Conservation (phyloP, 192 early-diverging fungal species). For the Podila verticillata region DNA sequence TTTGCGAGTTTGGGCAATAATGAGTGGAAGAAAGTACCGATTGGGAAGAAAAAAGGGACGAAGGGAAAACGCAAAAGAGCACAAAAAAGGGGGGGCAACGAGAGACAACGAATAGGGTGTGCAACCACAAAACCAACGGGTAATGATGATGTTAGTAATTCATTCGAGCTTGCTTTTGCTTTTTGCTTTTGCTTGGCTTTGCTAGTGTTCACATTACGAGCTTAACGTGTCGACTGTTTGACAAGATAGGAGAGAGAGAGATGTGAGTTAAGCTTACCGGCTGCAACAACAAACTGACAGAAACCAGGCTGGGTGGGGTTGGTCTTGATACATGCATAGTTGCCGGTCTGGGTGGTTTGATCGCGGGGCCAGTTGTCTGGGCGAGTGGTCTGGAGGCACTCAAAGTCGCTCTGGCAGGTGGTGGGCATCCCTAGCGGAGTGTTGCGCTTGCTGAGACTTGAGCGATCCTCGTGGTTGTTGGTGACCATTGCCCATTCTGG, state of each 20-base stretch:
- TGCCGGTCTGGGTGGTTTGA: constrained; percentile 48
- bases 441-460: constrained; percentile 9
- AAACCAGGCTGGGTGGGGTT: constrained; percentile 1
- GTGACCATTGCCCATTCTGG: neutral
- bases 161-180: too few species aligned
- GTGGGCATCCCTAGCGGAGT: constrained; percentile 20
- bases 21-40: neutral
- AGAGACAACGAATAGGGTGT: neutral
- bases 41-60: neutral
- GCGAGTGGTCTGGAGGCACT: constrained; percentile 26
- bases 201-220: too few species aligned
- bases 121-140: neutral
- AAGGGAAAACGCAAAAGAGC: constrained; percentile 2
- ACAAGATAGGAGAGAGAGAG: neutral
- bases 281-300: constrained; percentile 68
- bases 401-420: constrained; percentile 37
- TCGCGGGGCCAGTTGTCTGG: constrained; percentile 27
- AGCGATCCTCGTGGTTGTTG: neutral
- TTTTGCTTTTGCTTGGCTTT: too few species aligned
- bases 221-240: too few species aligned
- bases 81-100: neutral
- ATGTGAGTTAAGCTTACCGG: constrained; percentile 48
- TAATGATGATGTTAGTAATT: neutral
- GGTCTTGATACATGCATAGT: constrained; percentile 64
- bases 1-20: neutral